Conservation (phyloP, 1,284 basidiomycete genomes). For the Cryptococcus wingfieldii region DNA sequence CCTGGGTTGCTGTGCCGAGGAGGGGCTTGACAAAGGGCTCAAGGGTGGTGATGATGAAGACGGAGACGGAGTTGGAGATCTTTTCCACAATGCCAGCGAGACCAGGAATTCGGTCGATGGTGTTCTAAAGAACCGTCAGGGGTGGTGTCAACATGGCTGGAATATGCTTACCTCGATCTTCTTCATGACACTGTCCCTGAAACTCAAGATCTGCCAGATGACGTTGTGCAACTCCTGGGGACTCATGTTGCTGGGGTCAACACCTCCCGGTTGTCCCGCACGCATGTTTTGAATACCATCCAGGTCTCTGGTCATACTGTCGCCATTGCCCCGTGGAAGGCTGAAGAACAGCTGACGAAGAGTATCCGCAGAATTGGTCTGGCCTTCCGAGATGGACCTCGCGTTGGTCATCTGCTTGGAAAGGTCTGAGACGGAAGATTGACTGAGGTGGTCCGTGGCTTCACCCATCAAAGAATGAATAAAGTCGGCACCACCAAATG, state of each 20-base stretch:
- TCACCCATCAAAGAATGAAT: conserved; percentile 61
- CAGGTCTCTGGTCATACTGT: conserved; percentile 65
- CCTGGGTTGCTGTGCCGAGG: conserved; percentile 66
- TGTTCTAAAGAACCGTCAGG: conserved; percentile 40
- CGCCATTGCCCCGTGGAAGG: conserved; percentile 58
- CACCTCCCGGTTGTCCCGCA: conserved; percentile 55
- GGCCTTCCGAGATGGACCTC: conserved; percentile 46
- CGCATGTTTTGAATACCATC: conserved; percentile 68
- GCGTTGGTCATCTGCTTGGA: conserved; percentile 73
- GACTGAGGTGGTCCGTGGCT: conserved; percentile 50
- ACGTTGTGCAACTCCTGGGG: conserved; percentile 78
- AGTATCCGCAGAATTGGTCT: conserved; percentile 51
- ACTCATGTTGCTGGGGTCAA: conserved; percentile 71
- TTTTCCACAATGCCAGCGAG: conserved; percentile 72
- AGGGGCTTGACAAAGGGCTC: conserved; percentile 68
- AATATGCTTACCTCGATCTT: conserved; percentile 62
- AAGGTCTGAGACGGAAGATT: conserved; percentile 76
- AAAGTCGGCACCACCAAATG: conserved; percentile 84
- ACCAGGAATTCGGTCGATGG: conserved; percentile 64
- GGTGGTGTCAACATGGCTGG: neutral
- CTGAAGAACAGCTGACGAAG: conserved; percentile 50
- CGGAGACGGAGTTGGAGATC: conserved; percentile 72
- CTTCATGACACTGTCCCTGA: conserved; percentile 80
- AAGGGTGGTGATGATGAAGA: conserved; percentile 75
- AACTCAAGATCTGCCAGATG: conserved; percentile 80